Base-by-base conservation (phyloP, 768 basidiomycete species). In the Cyclocybe cylindracea region DNA sequence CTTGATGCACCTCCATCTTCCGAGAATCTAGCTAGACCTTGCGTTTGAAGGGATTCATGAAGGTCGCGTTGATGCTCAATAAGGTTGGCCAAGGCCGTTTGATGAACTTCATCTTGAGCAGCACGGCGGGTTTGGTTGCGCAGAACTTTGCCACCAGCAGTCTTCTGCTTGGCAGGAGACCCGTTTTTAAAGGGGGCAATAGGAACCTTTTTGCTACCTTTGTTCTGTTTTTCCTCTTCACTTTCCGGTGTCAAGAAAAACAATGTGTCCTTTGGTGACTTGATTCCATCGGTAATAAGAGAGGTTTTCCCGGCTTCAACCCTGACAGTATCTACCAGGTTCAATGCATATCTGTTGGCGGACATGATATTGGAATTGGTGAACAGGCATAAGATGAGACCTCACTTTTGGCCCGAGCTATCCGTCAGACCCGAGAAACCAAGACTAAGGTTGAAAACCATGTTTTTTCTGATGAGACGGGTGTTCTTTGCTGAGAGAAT, bases 71-170 rank as follows among this genome's bases (percentile, higher is more conserved):
- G 97, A 70, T 98, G 95, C 47, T 93, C 90, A 45, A 86, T 83
- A 43, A 97, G 81, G 66, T 84, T 88, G 10, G 92, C 84, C 4
- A 80, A 76, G 13, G 86, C 86, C 2, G 91, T 86, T 59, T 87
- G 82, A 48, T 92, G 80, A 2, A 89, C 82, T 56, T 97, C 93
- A 38, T 90, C 88, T 61, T 93, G 89, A 19, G 84, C 87, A 32
- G 92, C 88, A 54, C 90, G 86, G 24, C 97, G 86, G 0, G 91
- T 91, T 70, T 96, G 95, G 64, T 91, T 92, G 48, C 93, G 85
- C 14, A 97, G 75, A 14, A 96, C 88, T 64, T 97, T 94, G 6
- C 86, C 87, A 11, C 83, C 93, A 0, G 84, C 87, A 2, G 84
- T 87, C 66, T 88, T 88, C 59, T 82, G 78, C 69, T 91, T 91